Evolutionary conservation across 2,329 filamentous ascomycete genomes (phyloP).

Genomic region (Cryoendolithus antarcticus): DNA sequence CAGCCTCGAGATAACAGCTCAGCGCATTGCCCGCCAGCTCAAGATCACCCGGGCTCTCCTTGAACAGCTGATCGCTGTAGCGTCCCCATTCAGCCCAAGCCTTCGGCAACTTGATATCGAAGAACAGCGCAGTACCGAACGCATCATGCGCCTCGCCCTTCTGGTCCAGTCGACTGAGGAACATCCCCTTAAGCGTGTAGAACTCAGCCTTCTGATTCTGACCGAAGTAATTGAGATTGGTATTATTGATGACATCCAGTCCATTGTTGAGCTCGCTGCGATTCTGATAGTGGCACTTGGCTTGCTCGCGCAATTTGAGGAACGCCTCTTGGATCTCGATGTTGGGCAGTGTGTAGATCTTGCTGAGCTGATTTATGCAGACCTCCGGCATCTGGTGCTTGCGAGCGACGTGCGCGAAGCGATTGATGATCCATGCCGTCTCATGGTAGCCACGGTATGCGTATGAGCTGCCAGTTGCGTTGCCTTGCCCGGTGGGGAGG

Average conservation of each 20-base stretch:
- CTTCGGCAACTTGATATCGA: slow-evolving; percentile 89
- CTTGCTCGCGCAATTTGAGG: slow-evolving; percentile 94
- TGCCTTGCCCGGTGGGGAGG: slow-evolving; percentile 66
- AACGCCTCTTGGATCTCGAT: slow-evolving; percentile 99
- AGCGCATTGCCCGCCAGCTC: slow-evolving; percentile 81
- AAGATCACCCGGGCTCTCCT: slow-evolving; percentile 71
- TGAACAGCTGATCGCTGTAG: slow-evolving; percentile 94
- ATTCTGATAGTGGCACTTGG: slow-evolving; percentile 97
- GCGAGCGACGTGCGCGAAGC: slow-evolving; percentile 91
- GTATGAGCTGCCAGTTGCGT: slow-evolving; percentile 79
- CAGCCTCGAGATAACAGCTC: slow-evolving; percentile 91
- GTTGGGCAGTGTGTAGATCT: slow-evolving; percentile 96
- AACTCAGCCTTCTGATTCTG: slow-evolving; percentile 95
- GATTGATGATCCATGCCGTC: slow-evolving; percentile 99
- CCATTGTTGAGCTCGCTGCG: slow-evolving; percentile 82
- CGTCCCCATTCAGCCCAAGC: slow-evolving; percentile 99
- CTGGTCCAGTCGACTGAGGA: slow-evolving; percentile 83
- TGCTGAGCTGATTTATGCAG: slow-evolving; percentile 90
- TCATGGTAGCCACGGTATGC: slow-evolving; percentile 97
- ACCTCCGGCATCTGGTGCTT: slow-evolving; percentile 96
- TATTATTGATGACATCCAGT: slow-evolving; percentile 98
- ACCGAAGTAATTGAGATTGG: slow-evolving; percentile 96
- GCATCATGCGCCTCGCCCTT: slow-evolving; percentile 86
- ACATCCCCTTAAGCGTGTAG: slow-evolving; percentile 99
- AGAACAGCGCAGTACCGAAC: slow-evolving; percentile 89